Base-by-base conservation (phyloP, 345 rosid genomes). In the Excoecaria cochinchinensis region DNA sequence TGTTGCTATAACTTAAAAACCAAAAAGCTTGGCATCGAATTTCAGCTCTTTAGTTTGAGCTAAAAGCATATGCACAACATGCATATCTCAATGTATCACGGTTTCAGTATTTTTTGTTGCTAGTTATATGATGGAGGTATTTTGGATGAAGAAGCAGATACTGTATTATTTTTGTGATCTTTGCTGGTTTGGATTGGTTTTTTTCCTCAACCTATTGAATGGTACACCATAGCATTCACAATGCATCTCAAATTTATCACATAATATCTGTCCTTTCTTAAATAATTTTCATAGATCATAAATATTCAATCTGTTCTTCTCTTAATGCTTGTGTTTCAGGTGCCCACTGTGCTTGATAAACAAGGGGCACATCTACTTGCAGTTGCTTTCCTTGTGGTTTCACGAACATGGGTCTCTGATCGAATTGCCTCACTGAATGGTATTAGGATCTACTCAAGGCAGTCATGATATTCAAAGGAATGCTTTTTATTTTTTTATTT, bases 361-460 rank as follows among this genome's bases (percentile, higher is more conserved):
- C 99, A 95, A 88, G 99, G 98, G 66, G 91, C 85, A 72, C 97
- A 92, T 72, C 84, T 93, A 72, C 91, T 93, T 82, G 85, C 93
- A 46, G 91, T 95, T 74, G 92, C 97, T 83, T 82, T 89, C 72
- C 93, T 95, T 78, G 98, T 95, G 56, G 82, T 93, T 77, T 90
- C 97, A 25, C 89, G 97, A 89, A 95, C 99, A 71, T 86, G 90
- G 94, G 84, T 93, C 71, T 91, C 99, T 12, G 99, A 95, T 84
- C 86, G 98, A 69, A 95, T 95, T 77, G 99, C 99, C 78, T 90
- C 97, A 65, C 84, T 95, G 77, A 95, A 95, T 81, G 98, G 98
- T 95, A 84, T 16, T 65, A 11, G 22, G 46, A 40, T 76, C 58
- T 8, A 13, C 11, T 65, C 65, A 50, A 59, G 50, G 11, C 21